Evolutionary conservation across 768 basidiomycete species (phyloP).

Genomic region (Rhizopogon vulgaris): DNA sequence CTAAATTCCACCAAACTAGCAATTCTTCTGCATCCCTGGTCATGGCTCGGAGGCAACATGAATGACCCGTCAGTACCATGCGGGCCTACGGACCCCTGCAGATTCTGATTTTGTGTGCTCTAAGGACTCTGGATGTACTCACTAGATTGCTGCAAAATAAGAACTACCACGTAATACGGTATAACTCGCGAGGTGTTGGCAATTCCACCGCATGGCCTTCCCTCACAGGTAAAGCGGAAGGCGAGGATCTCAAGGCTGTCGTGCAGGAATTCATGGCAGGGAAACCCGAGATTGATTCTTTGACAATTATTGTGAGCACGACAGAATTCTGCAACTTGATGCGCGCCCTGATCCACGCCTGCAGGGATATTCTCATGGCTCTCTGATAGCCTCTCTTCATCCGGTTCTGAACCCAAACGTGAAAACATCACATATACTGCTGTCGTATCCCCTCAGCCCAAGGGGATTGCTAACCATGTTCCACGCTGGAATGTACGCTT

Average conservation of each 20-base stretch:
- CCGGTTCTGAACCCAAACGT: conserved; percentile 45
- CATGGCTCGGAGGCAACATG: conserved; percentile 76
- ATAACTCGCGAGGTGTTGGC: conserved; percentile 77
- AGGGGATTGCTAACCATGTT: conserved; percentile 68
- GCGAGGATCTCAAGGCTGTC: conserved; percentile 58
- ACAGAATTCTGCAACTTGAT: neutral
- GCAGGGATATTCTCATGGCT: conserved; percentile 81
- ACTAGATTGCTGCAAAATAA: conserved; percentile 33
- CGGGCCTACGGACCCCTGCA: neutral
- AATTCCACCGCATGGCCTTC: conserved; percentile 68
- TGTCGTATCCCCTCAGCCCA: conserved; percentile 74
- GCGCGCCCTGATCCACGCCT: neutral
- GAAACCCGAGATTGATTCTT: conserved; percentile 36
- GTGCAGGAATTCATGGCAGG: conserved; percentile 46
- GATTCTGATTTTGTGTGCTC: neutral
- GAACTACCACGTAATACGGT: conserved; percentile 57
- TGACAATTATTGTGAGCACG: conserved; percentile 55
- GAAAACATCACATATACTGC: conserved; percentile 56
- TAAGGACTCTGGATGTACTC: conserved; percentile 38
- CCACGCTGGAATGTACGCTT: conserved; percentile 46
- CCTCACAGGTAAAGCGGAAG: conserved; percentile 67
- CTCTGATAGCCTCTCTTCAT: conserved; percentile 63
- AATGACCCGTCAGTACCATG: conserved; percentile 58
- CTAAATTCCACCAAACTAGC: conserved; percentile 40
- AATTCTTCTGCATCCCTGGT: conserved; percentile 80